Percentiles rank a stretch among this genome's conserved stretches.
Conservation (phyloP, 768 basidiomycete species). For the Phlegmacium glaucopus region DNA sequence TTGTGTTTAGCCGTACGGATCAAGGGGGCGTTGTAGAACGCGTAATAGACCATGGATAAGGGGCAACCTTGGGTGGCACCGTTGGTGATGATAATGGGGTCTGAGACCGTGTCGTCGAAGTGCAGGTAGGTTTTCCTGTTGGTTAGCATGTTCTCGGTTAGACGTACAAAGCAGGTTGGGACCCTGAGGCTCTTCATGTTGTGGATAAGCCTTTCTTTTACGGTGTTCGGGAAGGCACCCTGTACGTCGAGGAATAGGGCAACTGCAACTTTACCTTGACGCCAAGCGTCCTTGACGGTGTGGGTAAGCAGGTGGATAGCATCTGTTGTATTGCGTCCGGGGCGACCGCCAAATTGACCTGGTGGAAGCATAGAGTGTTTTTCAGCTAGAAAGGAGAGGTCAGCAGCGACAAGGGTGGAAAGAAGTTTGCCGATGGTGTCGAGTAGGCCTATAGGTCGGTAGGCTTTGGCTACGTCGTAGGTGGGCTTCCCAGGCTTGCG, state of each 20-base stretch:
- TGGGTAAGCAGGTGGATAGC: constrained; percentile 22
- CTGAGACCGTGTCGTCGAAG: constrained; percentile 26
- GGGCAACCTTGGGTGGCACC: constrained; percentile 28
- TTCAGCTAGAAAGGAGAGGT: constrained; percentile 24
- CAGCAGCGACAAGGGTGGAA: too few species aligned
- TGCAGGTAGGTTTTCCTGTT: constrained; percentile 13
- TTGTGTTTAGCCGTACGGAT: too few species aligned
- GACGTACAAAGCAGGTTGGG: constrained; percentile 18
- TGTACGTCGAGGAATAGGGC: constrained; percentile 27
- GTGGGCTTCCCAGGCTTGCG: constrained; percentile 19
- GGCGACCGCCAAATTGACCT: constrained; percentile 35
- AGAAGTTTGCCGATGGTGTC: constrained; percentile 26
- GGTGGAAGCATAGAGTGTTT: constrained; percentile 27
- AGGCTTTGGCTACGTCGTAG: constrained; percentile 29
- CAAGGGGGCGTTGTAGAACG: too few species aligned
- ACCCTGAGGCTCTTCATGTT: constrained; percentile 19
- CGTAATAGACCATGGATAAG: constrained; percentile 20
- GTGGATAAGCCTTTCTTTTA: constrained; percentile 13
- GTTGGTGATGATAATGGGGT: constrained; percentile 3
- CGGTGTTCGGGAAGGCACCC: constrained; percentile 24
- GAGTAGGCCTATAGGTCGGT: constrained; percentile 32
- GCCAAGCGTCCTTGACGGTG: constrained; percentile 20
- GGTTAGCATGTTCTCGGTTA: constrained; percentile 10
- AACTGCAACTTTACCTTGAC: constrained; percentile 16
- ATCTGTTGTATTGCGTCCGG: constrained; percentile 36